A percentile compares a stretch with the other conserved stretches of the same genome.
These are phyloP conservation scores for Ophioceras dolichostomum DNA, from an alignment of 2,329 filamentous ascomycete species.

Conservation along the genomic window DNA sequence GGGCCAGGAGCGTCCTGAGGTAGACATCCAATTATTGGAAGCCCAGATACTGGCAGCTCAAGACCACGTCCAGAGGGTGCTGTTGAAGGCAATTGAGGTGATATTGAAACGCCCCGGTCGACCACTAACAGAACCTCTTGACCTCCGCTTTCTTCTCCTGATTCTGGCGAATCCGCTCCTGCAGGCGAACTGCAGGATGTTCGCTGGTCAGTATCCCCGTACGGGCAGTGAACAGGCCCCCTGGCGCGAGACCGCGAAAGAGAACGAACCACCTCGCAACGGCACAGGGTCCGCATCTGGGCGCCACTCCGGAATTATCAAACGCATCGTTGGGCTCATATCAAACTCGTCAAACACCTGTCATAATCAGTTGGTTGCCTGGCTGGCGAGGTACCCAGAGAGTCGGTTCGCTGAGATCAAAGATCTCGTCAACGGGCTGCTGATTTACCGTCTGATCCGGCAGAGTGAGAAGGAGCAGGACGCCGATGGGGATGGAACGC, in stretches of 20 bases:
- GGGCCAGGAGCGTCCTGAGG: no score
- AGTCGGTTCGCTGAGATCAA: slow-evolving; percentile 59
- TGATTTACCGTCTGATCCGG: slow-evolving; percentile 67
- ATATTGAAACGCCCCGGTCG: slow-evolving; percentile 69
- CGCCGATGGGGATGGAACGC: slow-evolving; percentile 46
- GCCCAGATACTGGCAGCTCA: slow-evolving; percentile 42
- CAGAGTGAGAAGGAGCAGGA: slow-evolving; percentile 56
- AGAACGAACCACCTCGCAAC: slow-evolving; percentile 9
- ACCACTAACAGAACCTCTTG: slow-evolving; percentile 52
- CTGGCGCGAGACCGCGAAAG: no score
- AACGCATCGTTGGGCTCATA: slow-evolving; percentile 69
- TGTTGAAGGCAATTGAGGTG: slow-evolving; percentile 69
- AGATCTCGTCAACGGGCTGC: slow-evolving; percentile 64
- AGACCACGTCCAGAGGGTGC: slow-evolving; percentile 52
- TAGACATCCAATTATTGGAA: slow-evolving; percentile 31
- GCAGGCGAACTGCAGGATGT: slow-evolving; percentile 29
- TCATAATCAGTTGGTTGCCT: slow-evolving; percentile 64
- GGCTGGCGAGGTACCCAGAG: slow-evolving; percentile 62
- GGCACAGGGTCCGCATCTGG: slow-evolving; percentile 37
- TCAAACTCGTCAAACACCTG: slow-evolving; percentile 65
- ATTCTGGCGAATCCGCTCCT: slow-evolving; percentile 70
- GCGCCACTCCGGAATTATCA: slow-evolving; percentile 73
- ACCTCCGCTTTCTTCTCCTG: slow-evolving; percentile 68
- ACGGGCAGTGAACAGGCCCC: no score
- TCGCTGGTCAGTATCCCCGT: slow-evolving; percentile 28